These are phyloP conservation scores for Vaccinium darrowii DNA, from an alignment of 148 eudicot species.

Conservation along the genomic window DNA sequence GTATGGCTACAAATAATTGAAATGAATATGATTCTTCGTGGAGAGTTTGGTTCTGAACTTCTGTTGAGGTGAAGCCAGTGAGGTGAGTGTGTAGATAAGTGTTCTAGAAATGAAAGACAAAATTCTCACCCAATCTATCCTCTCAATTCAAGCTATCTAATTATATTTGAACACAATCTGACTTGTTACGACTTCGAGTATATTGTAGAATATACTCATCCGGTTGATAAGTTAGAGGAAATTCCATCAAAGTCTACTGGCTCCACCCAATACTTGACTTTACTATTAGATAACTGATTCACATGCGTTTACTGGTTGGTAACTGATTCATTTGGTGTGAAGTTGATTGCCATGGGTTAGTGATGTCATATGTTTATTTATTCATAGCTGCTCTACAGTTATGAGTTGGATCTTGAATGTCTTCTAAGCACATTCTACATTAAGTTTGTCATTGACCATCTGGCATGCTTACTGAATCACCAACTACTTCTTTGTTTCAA, in stretches of 20 bases:
- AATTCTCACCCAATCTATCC: constrained; percentile 5
- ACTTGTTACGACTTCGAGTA: neutral
- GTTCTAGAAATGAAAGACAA: neutral
- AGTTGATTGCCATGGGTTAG: neutral
- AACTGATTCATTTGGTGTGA: neutral
- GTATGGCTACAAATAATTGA: neutral
- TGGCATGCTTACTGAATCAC: neutral
- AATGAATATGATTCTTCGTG: neutral
- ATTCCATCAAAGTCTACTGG: neutral
- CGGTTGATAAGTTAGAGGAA: neutral
- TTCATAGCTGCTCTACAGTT: neutral
- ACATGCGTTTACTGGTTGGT: neutral
- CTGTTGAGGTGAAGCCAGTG: neutral
- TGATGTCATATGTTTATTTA: neutral
- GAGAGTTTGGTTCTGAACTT: neutral
- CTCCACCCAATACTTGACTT: neutral
- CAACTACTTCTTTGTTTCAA: neutral
- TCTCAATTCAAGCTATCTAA: constrained; percentile 1
- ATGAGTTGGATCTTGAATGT: neutral
- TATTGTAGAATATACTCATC: neutral
- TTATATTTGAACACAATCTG: neutral
- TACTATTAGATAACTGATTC: neutral
- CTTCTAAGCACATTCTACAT: neutral
- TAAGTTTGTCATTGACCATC: neutral
- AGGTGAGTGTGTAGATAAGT: neutral